Evolutionary conservation across 1,284 basidiomycete genomes (phyloP), one percentile per base, ranked within the genome.

Genomic region (Sanghuangporus sanghuang): DNA sequence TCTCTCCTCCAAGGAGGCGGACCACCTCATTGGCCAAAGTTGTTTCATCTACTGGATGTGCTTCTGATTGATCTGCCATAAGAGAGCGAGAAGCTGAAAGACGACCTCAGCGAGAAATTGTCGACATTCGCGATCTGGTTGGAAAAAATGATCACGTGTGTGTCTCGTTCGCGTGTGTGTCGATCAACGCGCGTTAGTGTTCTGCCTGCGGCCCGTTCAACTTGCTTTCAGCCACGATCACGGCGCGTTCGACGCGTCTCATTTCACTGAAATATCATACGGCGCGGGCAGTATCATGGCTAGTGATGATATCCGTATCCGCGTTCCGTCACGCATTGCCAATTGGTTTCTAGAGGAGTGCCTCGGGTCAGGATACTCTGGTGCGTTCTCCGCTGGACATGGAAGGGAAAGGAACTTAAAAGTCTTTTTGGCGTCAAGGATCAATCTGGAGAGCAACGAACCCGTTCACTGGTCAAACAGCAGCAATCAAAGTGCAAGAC

Each of bases 401-500:
- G 27, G n/a, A 2, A 6, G 44, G 9, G 16, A 46, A n/a, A 46
- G 44, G 16, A 14, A n/a, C 16, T 16, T 46, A 18, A n/a, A n/a
- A 7, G 44, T n/a, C 4, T 6, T 23, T 40, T 35, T 42, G 39
- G n/a, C 23, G 21, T 18, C 6, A 64, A 88, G 89, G 89, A 53
- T 84, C 85, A 18, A 91, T 90, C 63, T 91, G 79, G 70, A 78
- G 80, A 23, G 88, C 89, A 1, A 71, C 68, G 14, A 75, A 91
- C 67, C 67, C 90, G 0, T 77, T 84, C 69, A 85, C 76, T 5
- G 75, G 77, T 9, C 77, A 85, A 55, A 71, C 78, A n/a, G 87
- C 88, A 52, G 89, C 89, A 0, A 77, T 91, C 63, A 91, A 91
- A 70, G 75, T 91, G 7, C 89, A 91, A 72, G 77, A 80, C 61